Evolutionary conservation across 2,329 filamentous ascomycete species (phyloP), one percentile per base, ranked within the genome.

Genomic region (Colletotrichum liriopes): DNA sequence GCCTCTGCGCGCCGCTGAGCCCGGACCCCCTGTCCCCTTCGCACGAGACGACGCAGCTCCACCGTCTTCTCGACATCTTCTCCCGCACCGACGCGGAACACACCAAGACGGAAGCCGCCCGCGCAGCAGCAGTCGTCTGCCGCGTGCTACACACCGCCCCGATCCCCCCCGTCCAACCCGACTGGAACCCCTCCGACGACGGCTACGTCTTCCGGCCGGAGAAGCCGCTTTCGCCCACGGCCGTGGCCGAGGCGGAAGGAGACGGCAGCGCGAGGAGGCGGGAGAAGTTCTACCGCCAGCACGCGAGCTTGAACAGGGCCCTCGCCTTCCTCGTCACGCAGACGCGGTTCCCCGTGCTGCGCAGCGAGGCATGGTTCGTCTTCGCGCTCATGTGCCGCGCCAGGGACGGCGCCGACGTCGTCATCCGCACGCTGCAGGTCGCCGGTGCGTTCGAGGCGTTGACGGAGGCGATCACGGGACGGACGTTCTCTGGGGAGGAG

Each of bases 291-390:
- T 89, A 89, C 78, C 65, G 77, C 1, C 78, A 77, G 32, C 86
- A 90, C 76, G 73, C 75, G 3, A 73, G 81, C 26, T 77, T 90
- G 16, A 76, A 79, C 18, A 77, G 80, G 9, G 81, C 85, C 0
- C 81, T 92, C 8, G 77, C 84, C 1, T 89, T 86, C 75, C 84
- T 92, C 35, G 82, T 90, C 32, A 85, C 83, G 2, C 90, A 92
- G 76, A 81, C 79, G 3, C 90, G 89, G 74, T 92, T 89, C 84
- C 88, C 89, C 0, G 83, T 87, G 2, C 82, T 92, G 2, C 84
- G 88, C 23, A 90, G 89, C 49, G 90, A 92, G 77, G 85, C 87
- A 3, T 89, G 90, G 86, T 92, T 92, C 73, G 86, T 90, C 7
- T 84, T 91, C 63, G 90, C 90, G 2, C 84, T 92, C 43, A 88